Evolutionary conservation across 345 rosid species (phyloP).

Genomic region (Barbarea vulgaris): DNA sequence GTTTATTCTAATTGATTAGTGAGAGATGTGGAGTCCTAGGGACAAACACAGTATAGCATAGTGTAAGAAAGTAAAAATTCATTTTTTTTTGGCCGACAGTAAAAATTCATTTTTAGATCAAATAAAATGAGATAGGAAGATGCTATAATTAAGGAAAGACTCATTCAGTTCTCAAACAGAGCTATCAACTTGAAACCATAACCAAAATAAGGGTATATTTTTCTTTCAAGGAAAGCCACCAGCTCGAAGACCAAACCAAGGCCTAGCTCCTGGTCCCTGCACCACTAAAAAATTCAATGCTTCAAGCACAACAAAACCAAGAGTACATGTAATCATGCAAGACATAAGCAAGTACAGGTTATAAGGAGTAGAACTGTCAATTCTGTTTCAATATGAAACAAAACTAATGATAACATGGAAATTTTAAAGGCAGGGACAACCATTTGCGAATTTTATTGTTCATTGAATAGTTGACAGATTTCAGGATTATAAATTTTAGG

Average conservation of each 20-base stretch:
- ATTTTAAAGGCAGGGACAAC: too few species aligned
- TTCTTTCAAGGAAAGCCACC: constrained; percentile 51
- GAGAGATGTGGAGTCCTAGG: background rate
- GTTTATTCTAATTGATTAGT: background rate
- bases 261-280: constrained; percentile 45
- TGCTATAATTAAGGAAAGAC: background rate
- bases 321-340: background rate
- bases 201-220: background rate
- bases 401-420: background rate
- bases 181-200: background rate
- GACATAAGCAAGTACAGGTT: too few species aligned
- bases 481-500: too few species aligned
- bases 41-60: background rate
- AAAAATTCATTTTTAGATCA: too few species aligned
- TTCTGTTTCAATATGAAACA: too few species aligned
- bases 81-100: too few species aligned
- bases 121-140: background rate
- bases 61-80: background rate
- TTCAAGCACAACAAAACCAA: constrained; percentile 22
- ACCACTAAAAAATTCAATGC: constrained; percentile 26
- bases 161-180: background rate
- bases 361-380: too few species aligned
- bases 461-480: too few species aligned
- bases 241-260: constrained; percentile 67
- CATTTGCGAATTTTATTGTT: too few species aligned